Evolutionary conservation across 768 basidiomycete species (phyloP).

Genomic region (Mycena vitilis): DNA sequence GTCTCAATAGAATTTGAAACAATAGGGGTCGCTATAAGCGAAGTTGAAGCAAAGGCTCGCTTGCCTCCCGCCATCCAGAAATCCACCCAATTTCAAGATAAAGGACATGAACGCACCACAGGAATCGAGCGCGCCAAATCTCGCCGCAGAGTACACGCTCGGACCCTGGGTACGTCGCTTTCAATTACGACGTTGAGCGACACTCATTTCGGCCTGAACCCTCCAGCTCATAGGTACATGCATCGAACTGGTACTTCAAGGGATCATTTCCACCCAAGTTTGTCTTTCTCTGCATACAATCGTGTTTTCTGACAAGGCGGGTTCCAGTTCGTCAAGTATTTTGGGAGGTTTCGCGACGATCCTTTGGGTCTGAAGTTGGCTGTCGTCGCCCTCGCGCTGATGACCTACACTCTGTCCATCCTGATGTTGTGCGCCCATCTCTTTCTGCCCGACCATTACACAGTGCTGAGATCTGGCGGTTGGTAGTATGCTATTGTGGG

Average conservation of each 20-base stretch:
- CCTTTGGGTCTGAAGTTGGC: neutral
- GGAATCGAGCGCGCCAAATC: neutral
- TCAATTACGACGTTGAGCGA: neutral
- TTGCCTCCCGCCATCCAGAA: too few species aligned
- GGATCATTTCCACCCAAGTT: constrained; percentile 19
- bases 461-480: neutral
- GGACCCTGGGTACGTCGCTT: neutral
- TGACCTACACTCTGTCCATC: neutral
- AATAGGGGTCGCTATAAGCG: too few species aligned
- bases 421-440: neutral
- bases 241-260: constrained; percentile 16
- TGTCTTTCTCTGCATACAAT: neutral
- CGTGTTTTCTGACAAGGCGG: neutral
- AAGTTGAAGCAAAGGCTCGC: too few species aligned
- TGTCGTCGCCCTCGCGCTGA: constrained; percentile 2
- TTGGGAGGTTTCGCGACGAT: neutral
- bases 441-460: neutral
- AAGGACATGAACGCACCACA: neutral
- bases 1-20: too few species aligned
- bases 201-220: neutral
- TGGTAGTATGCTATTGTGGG: neutral
- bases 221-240: constrained; percentile 18
- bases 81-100: too few species aligned
- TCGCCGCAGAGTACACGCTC: neutral
- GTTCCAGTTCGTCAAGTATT: constrained; percentile 20